Percentiles rank a stretch among this genome's conserved stretches.
Conservation (phyloP, 2,329 filamentous ascomycete genomes). For the Fusarium xyrophilum region DNA sequence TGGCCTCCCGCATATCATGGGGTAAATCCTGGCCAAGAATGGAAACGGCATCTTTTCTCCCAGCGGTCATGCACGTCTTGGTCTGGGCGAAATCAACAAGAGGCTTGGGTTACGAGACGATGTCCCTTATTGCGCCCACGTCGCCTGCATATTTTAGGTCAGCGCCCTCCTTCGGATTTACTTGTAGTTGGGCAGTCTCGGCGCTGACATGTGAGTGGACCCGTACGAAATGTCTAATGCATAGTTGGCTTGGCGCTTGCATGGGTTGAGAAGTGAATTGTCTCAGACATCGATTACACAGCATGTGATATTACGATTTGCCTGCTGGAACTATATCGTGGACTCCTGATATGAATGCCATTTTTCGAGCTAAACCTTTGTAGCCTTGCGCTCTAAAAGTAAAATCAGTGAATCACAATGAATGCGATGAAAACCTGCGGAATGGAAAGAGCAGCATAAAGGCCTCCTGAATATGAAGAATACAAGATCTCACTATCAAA, state of each 20-base stretch:
- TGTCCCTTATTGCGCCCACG: constrained; percentile 9
- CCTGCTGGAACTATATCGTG: too few species aligned
- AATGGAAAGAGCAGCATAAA: too few species aligned
- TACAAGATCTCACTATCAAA: too few species aligned
- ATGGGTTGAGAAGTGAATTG: too few species aligned
- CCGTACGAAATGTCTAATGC: constrained; percentile 7
- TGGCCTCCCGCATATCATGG: neutral
- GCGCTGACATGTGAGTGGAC: constrained; percentile 15
- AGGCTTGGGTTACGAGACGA: neutral
- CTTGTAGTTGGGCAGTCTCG: neutral
- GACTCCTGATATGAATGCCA: too few species aligned
- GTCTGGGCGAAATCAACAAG: neutral
- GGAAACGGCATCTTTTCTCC: constrained; percentile 5
- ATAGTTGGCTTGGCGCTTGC: constrained; percentile 3
- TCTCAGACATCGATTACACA: too few species aligned
- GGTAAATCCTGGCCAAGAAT: neutral
- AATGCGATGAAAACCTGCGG: too few species aligned
- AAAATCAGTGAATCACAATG: too few species aligned
- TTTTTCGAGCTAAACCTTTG: too few species aligned
- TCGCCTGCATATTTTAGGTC: neutral
- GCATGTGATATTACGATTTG: too few species aligned
- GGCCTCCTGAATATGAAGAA: too few species aligned
- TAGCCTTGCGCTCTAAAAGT: too few species aligned
- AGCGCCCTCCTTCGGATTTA: neutral
- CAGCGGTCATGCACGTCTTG: neutral